phyloP scores from a whole-genome alignment of 805 yeast species.

The Candida sakaeoensis region DNA sequence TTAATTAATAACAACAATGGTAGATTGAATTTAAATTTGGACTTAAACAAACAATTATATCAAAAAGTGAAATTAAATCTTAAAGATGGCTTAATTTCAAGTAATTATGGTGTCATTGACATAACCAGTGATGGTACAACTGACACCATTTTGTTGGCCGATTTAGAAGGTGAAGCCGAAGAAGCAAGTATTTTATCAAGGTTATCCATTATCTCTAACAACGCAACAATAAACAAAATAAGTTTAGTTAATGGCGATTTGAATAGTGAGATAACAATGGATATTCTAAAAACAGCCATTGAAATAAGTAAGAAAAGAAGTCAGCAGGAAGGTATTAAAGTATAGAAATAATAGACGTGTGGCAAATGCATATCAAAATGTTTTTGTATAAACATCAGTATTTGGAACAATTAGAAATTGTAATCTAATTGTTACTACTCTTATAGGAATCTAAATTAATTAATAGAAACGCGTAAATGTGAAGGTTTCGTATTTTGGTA shows the following conservation, averaged over 20 bases:
- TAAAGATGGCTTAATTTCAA: constrained; percentile 36
- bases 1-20: constrained; percentile 46
- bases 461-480: not conserved
- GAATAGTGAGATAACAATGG: constrained; percentile 37
- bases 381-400: no score
- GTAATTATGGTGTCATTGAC: constrained; percentile 58
- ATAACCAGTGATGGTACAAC: constrained; percentile 18
- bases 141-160: constrained; percentile 47
- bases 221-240: constrained; percentile 30
- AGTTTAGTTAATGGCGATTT: constrained; percentile 49
- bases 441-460: no score
- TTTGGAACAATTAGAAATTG: no score
- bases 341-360: constrained; percentile 1
- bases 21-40: constrained; percentile 57
- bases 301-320: constrained; percentile 23
- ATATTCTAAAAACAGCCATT: constrained; percentile 45
- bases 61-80: constrained; percentile 37
- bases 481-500: no score
- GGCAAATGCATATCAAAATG: not conserved
- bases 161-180: constrained; percentile 83
- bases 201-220: constrained; percentile 41
- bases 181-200: constrained; percentile 57
- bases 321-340: constrained; percentile 6
- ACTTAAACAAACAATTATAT: constrained; percentile 30
- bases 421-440: no score